Percentiles rank a stretch among this genome's conserved stretches.
Conservation (phyloP, 2,329 filamentous ascomycete genomes). For the Penicillium sp. region DNA sequence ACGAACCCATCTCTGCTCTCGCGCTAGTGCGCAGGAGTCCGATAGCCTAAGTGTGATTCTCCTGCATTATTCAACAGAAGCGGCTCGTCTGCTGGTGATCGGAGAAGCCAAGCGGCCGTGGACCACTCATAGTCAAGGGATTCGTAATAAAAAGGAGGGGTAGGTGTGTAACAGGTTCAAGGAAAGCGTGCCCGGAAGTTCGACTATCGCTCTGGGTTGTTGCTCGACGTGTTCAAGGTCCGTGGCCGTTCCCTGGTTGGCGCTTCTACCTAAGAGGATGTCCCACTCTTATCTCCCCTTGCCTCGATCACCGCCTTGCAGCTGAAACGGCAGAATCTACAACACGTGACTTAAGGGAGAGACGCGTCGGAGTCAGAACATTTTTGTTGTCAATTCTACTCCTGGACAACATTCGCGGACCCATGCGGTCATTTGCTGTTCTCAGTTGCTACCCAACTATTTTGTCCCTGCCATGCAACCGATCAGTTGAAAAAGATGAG, state of each 20-base stretch:
- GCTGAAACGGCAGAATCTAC: not conserved
- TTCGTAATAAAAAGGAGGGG: not conserved
- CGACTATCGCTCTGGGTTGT: no score
- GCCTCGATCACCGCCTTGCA: not conserved
- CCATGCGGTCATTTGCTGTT: not conserved
- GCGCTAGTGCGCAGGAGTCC: not conserved
- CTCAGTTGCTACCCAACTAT: no score
- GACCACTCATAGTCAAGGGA: not conserved
- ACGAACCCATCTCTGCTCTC: conserved; percentile 2
- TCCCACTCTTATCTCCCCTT: no score
- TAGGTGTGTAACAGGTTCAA: no score
- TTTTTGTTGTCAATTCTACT: not conserved
- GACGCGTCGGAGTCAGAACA: not conserved
- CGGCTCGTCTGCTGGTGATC: not conserved
- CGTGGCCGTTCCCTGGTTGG: not conserved
- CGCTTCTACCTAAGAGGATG: not conserved
- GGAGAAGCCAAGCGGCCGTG: not conserved
- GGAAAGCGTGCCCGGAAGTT: no score
- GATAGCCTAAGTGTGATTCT: conserved; percentile 7
- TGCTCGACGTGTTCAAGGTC: not conserved
- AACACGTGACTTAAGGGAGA: not conserved
- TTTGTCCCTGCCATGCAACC: no score
- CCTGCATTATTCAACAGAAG: not conserved
- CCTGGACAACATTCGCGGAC: not conserved
- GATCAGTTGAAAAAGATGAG: not conserved